Conservation (phyloP, 345 rosid genomes). For the Psidium friedrichsthalianum region DNA sequence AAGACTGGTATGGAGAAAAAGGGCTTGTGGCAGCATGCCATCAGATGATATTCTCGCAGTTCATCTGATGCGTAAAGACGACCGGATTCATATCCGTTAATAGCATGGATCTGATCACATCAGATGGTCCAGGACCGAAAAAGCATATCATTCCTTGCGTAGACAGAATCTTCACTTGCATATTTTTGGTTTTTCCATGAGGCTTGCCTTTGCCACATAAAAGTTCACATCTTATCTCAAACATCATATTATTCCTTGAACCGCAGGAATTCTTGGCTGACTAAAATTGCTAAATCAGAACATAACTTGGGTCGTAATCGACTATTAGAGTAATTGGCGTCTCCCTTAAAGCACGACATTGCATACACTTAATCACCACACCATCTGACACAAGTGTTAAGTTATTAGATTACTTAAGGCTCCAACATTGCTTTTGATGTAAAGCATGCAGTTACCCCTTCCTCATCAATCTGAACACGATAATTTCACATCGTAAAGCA, state of each 20-base stretch:
- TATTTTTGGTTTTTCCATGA: background rate
- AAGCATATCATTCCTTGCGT: background rate
- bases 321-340: background rate
- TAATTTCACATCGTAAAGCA: background rate
- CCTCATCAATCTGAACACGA: background rate
- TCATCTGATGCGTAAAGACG: background rate
- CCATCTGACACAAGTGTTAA: background rate
- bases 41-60: background rate
- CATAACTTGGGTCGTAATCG: background rate
- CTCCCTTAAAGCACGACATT: background rate
- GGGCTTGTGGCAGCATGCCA: background rate
- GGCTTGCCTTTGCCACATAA: background rate
- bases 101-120: background rate
- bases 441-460: background rate
- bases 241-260: background rate
- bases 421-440: background rate
- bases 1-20: background rate
- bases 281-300: background rate
- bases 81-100: background rate
- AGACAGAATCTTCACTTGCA: background rate
- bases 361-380: background rate
- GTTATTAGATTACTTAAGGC: background rate
- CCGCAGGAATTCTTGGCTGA: background rate
- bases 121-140: background rate
- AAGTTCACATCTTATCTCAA: background rate